Percentiles rank a stretch among this genome's conserved stretches.
Evolutionary conservation across 1,284 basidiomycete genomes (phyloP).

Genomic region (Moniliophthora roreri): DNA sequence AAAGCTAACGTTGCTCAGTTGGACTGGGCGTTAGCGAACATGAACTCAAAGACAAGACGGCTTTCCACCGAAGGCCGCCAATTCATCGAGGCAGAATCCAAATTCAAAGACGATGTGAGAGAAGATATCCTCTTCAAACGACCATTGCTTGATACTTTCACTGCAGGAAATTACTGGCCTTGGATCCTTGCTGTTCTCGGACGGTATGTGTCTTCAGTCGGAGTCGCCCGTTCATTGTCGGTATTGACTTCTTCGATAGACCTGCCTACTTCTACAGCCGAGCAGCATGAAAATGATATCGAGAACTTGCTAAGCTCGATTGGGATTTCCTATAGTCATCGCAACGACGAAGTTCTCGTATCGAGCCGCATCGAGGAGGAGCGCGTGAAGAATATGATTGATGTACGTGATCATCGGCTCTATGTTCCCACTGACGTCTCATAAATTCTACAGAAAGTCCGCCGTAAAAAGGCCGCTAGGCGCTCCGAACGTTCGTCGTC

Average conservation of each 20-base stretch:
- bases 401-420: slow-evolving; percentile 34
- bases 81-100: slow-evolving; percentile 52
- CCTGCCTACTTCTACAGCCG: slow-evolving; percentile 27
- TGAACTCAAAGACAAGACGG: slow-evolving; percentile 44
- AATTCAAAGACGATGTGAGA: slow-evolving; percentile 55
- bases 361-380: slow-evolving; percentile 70
- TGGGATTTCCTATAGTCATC: slow-evolving; percentile 69
- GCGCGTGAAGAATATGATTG: slow-evolving; percentile 52
- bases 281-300: slow-evolving; percentile 43
- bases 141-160: not conserved
- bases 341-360: slow-evolving; percentile 67
- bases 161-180: slow-evolving; percentile 63
- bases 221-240: not conserved
- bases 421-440: not conserved
- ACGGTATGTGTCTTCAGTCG: slow-evolving; percentile 42
- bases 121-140: not conserved
- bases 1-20: slow-evolving; percentile 67
- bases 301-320: slow-evolving; percentile 56
- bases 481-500: slow-evolving; percentile 18
- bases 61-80: slow-evolving; percentile 34
- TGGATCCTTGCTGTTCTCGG: slow-evolving; percentile 67
- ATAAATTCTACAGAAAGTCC: slow-evolving; percentile 24
- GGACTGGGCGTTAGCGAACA: slow-evolving; percentile 75
- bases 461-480: slow-evolving; percentile 25
- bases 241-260: slow-evolving; percentile 8